These are phyloP conservation scores for Eucalyptus paniculata DNA, from an alignment of 345 rosid species.

Conservation along the genomic window DNA sequence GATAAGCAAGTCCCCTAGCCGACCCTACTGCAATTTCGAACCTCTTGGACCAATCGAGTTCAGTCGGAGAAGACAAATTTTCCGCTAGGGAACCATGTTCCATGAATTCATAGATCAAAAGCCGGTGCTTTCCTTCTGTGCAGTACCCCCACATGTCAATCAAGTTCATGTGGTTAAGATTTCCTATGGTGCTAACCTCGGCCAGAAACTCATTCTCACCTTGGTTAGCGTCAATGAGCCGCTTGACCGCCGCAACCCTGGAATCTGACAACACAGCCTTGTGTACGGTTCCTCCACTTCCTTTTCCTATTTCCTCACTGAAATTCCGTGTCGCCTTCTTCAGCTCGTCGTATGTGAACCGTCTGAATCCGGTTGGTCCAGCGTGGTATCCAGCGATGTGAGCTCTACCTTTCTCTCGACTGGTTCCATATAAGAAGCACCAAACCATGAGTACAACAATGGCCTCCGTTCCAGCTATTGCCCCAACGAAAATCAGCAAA, in stretches of 20 bases:
- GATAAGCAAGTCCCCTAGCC: background rate
- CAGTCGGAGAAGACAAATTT: background rate
- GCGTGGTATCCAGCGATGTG: background rate
- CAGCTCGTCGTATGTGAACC: background rate
- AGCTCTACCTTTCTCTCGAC: background rate
- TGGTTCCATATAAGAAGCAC: background rate
- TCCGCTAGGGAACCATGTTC: background rate
- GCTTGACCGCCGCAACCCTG: background rate
- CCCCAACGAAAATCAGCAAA: background rate
- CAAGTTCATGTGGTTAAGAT: conserved; percentile 12
- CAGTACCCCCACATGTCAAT: conserved; percentile 11
- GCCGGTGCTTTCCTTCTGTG: conserved; percentile 3
- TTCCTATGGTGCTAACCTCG: conserved; percentile 8
- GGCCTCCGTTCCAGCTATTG: background rate
- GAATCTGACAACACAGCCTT: background rate
- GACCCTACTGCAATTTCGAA: background rate
- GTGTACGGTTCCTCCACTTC: background rate
- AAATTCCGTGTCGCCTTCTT: background rate
- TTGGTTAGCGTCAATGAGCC: background rate
- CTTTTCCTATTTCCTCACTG: background rate
- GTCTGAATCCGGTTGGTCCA: background rate
- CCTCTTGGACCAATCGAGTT: conserved; percentile 7
- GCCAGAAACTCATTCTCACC: conserved; percentile 8
- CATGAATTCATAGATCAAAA: conserved; percentile 6
- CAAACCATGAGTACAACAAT: background rate